Conservation (phyloP, 345 rosid genomes). For the Hypericum androsaemum region DNA sequence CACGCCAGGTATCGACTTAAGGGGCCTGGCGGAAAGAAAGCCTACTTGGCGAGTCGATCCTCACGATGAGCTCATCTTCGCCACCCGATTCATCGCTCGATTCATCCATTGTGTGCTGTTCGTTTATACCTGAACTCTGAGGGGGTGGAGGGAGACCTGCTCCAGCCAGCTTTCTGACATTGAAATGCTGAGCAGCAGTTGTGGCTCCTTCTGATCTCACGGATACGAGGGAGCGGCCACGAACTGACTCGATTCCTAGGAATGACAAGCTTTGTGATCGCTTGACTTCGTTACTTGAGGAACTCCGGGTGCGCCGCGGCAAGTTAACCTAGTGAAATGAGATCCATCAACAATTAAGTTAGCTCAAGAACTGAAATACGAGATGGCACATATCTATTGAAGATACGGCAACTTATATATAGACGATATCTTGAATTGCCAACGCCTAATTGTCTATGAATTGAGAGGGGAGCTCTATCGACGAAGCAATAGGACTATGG, state of each 20-base stretch:
- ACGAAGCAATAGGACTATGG: no score
- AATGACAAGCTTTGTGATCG: slow-evolving; percentile 31
- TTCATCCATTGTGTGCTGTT: slow-evolving; percentile 13
- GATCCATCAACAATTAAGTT: slow-evolving; percentile 1
- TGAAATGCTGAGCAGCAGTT: slow-evolving; percentile 24
- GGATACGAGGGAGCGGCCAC: slow-evolving; percentile 22
- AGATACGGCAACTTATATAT: no score
- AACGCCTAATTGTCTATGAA: no score
- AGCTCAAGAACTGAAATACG: slow-evolving; percentile 9
- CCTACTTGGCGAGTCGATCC: slow-evolving; percentile 72
- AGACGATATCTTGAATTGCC: no score
- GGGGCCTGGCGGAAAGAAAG: slow-evolving; percentile 47
- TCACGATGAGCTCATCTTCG: slow-evolving; percentile 48
- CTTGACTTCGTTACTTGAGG: slow-evolving; percentile 21
- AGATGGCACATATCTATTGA: neutral
- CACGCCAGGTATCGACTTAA: slow-evolving; percentile 9
- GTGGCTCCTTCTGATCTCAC: slow-evolving; percentile 52
- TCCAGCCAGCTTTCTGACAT: slow-evolving; percentile 9
- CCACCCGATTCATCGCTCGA: slow-evolving; percentile 53
- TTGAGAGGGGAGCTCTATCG: no score
- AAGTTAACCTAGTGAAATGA: slow-evolving; percentile 37
- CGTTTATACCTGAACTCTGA: slow-evolving; percentile 12
- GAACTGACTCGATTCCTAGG: slow-evolving; percentile 25
- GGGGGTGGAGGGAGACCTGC: slow-evolving; percentile 8
- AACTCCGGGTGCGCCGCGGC: slow-evolving; percentile 28